These are phyloP conservation scores for Solanum lignicaule DNA, from an alignment of 257 asterid genomes.

Conservation along the genomic window DNA sequence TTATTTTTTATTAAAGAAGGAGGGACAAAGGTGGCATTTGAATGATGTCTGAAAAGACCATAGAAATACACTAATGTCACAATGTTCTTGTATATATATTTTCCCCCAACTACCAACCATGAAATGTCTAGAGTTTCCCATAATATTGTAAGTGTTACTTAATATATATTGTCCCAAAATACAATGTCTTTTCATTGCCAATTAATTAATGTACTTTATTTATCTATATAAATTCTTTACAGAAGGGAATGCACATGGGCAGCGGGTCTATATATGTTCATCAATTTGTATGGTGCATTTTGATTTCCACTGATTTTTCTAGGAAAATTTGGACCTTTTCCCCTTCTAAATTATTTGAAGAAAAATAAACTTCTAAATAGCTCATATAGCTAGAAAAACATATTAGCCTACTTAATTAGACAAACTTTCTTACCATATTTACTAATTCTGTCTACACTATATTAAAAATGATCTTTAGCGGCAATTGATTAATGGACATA, in stretches of 20 bases:
- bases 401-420: background rate
- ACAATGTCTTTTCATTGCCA: slow-evolving; percentile 42
- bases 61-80: background rate
- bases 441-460: too few relatives aligned
- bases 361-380: background rate
- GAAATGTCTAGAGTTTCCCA: slow-evolving; percentile 10
- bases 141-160: background rate
- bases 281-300: background rate
- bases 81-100: slow-evolving; percentile 21
- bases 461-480: too few relatives aligned
- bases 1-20: background rate
- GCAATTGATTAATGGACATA: too few relatives aligned
- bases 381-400: background rate
- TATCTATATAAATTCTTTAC: slow-evolving; percentile 37
- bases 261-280: background rate
- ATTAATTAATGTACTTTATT: slow-evolving; percentile 24
- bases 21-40: background rate
- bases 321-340: background rate
- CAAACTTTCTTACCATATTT: too few relatives aligned
- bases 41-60: slow-evolving; percentile 10
- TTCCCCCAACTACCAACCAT: slow-evolving; percentile 41
- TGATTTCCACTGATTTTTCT: background rate
- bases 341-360: background rate
- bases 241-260: slow-evolving; percentile 51
- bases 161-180: slow-evolving; percentile 25